Base-by-base conservation (phyloP, 2,329 filamentous ascomycete species). In the Falciphora oryzae region DNA sequence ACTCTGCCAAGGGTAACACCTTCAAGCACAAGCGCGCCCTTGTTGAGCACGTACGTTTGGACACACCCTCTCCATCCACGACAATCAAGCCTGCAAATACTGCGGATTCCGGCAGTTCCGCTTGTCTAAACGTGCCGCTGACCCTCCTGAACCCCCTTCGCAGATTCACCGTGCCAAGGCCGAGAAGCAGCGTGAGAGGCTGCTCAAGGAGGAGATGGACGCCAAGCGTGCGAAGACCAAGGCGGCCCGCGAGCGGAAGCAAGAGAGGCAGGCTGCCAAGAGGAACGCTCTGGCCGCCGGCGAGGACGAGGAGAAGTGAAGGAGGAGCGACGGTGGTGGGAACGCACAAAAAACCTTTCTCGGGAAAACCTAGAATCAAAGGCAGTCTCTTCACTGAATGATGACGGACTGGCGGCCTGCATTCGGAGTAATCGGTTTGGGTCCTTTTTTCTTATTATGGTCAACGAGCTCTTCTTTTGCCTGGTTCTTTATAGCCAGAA, bases 1-100 rank as follows among this genome's bases (percentile, higher is more conserved):
- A 97, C 84, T 86, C 96, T 80, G 95, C 91, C 90, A 99, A 99
- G 93, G 96, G 95, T 96, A 99, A 99, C 90, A 94, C 95, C 81
- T 99, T 99, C 91, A 99, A 99, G 93, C 95, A 99, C 92, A 99
- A 98, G 93, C 91, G 95, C 84, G 95, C 93, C 78, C 90, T 99
- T 76, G 93, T 99, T 80, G 95, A 99, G 89, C 95, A 99, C 87
- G 95, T 99, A 96, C 79, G 95, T 92, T 65, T 65, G 67, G 65
- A 35, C 64, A 35, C 57, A 57, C 59, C 38, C 32, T 35, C 8
- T 50, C 29, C 16, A 25, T 11, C n/a, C 8, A 11, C 22, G 44
- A 3, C 6, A 10, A 25, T 25, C 44, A 25, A 25, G 14, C n/a
- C 44, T 18, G 22, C 44, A n/a, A 53, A 25, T 22, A 25, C 22